Conservation (phyloP, 1,139 yeast genomes). For the Candida sp. region DNA sequence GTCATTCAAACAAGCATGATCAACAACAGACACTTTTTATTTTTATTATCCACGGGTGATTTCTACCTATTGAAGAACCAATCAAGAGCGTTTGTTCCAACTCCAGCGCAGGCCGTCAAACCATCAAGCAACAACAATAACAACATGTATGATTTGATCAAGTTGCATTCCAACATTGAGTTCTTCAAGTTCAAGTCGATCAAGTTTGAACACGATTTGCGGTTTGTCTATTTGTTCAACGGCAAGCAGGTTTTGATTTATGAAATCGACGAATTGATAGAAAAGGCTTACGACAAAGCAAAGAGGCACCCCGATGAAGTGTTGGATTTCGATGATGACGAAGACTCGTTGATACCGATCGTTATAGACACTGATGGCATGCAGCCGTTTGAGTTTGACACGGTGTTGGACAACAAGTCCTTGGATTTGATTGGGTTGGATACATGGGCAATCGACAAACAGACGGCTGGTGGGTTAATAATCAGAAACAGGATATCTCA, state of each 20-base stretch:
- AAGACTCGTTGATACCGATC: slow-evolving; percentile 28
- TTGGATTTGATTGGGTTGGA: slow-evolving; percentile 41
- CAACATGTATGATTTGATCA: slow-evolving; percentile 43
- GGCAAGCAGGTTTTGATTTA: slow-evolving; percentile 35
- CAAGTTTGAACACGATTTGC: slow-evolving; percentile 17
- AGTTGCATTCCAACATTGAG: slow-evolving; percentile 34
- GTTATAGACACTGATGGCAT: slow-evolving; percentile 28
- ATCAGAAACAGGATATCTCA: slow-evolving; percentile 31
- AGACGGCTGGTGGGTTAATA: slow-evolving; percentile 18
- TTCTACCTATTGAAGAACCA: slow-evolving; percentile 42
- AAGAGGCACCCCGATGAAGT: slow-evolving; percentile 20
- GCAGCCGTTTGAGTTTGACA: slow-evolving; percentile 29
- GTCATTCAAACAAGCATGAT: slow-evolving; percentile 32
- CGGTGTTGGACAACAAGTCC: slow-evolving; percentile 12
- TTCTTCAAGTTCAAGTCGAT: slow-evolving; percentile 31
- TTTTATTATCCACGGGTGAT: slow-evolving; percentile 42
- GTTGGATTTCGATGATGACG: slow-evolving; percentile 23
- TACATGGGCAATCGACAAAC: slow-evolving; percentile 24
- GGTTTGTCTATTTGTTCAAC: slow-evolving; percentile 30
- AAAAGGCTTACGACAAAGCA: slow-evolving; percentile 23
- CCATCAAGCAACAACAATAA: slow-evolving; percentile 15
- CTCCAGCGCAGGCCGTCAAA: slow-evolving; percentile 12
- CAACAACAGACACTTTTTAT: slow-evolving; percentile 36
- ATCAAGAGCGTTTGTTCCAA: slow-evolving; percentile 8
- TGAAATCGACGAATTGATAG: slow-evolving; percentile 33